Evolutionary conservation across 192 early-diverging fungal genomes (phyloP), one percentile per base, ranked within the genome.

Genomic region (Linderina pennispora): DNA sequence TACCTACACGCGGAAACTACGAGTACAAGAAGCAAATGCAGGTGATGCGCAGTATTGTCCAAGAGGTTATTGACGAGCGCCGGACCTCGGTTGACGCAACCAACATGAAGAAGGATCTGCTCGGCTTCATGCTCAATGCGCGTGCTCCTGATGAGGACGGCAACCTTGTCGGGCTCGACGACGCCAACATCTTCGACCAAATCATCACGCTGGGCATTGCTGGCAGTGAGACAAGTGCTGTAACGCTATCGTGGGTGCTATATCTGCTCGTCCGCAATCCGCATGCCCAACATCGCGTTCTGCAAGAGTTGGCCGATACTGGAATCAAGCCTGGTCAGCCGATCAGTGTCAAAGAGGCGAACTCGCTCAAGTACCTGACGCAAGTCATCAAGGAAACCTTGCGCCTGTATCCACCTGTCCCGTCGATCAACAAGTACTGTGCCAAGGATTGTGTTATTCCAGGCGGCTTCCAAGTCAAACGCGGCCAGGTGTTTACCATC

Each of bases 181-280:
- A n/a, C n/a, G 75, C 80, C 31, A 46, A 54, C 11, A 82, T 82
- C 31, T 71, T 78, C 37, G 80, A 82, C 57, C 76, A 82, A 53
- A 76, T 82, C n/a, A 65, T 80, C 38, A 80, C 78, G 6, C 79
- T 82, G 42, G 45, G 80, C 50, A 80, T 82, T 53, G 80, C 80
- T 15, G 80, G 74, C 11, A 76, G 80, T 41, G 66, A 76, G 33
- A 82, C 77, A 8, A 80, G 73, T 8, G 70, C 66, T 14, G 77
- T 54, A 40, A 79, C 77, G 4, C 51, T 82, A 8, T 57, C 58
- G 2, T 82, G 76, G 76, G 45, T 48, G 18, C 40, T 82, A 8
- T 77, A 75, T 41, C 43, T 69, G 18, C 45, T 83, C 7, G 40
- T 55, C 36, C 37, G 50, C 7, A 25, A 77, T 46, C 80, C 80